A percentile compares a stretch with the other conserved stretches of the same genome.
These are phyloP conservation scores for Alternaria dauci DNA, from an alignment of 2,329 filamentous ascomycete species.

Conservation along the genomic window DNA sequence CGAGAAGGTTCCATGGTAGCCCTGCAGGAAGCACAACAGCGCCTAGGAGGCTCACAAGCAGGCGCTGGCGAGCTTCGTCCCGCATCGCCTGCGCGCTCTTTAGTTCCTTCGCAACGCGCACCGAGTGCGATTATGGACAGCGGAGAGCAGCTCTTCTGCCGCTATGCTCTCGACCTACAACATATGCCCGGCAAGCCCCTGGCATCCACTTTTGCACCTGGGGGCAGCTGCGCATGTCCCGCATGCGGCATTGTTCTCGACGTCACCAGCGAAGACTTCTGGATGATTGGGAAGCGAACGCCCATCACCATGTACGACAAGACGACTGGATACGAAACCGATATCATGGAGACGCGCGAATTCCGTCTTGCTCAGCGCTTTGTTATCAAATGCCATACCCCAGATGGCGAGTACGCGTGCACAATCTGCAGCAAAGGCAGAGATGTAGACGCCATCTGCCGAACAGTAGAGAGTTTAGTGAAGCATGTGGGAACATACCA, in stretches of 20 bases:
- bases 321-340: conserved; percentile 36
- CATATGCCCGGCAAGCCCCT: conserved; percentile 40
- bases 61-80: conserved; percentile 18
- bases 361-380: conserved; percentile 50
- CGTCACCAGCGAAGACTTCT: conserved; percentile 47
- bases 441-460: conserved; percentile 48
- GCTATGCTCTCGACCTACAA: conserved; percentile 48
- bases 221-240: conserved; percentile 43
- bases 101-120: conserved; percentile 37
- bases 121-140: conserved; percentile 30
- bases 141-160: conserved; percentile 43
- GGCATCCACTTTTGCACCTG: conserved; percentile 42
- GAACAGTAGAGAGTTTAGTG: conserved; percentile 46
- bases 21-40: conserved; percentile 46
- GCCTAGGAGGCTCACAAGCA: conserved; percentile 30
- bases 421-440: conserved; percentile 44
- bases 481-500: conserved; percentile 49
- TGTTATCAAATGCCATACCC: conserved; percentile 50
- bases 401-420: conserved; percentile 49
- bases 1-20: conserved; percentile 53
- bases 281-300: conserved; percentile 49
- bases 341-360: conserved; percentile 47
- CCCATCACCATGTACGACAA: conserved; percentile 35
- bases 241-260: conserved; percentile 39
- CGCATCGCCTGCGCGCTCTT: conserved; percentile 29